Evolutionary conservation across 495 filamentous ascomycete species (phyloP).

Genomic region (Lophium mytilinum): DNA sequence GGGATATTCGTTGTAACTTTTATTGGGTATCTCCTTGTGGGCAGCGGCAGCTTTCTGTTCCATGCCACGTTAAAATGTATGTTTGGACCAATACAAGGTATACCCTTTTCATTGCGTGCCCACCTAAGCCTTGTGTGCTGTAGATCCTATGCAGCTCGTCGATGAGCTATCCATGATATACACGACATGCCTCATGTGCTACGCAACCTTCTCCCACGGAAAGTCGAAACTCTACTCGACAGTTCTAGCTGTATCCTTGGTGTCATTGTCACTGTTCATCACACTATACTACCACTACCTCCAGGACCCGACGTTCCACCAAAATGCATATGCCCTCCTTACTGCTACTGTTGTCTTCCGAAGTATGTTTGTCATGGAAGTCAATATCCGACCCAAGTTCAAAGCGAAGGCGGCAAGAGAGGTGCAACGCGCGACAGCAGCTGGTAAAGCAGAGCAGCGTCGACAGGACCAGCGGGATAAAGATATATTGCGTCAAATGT

Average conservation of each 20-base stretch:
- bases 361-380: slow-evolving; percentile 87
- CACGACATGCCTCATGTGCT: slow-evolving; percentile 88
- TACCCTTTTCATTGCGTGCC: neutral
- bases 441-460: slow-evolving; percentile 22
- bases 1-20: slow-evolving; percentile 35
- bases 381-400: slow-evolving; percentile 56
- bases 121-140: neutral
- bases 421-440: slow-evolving; percentile 19
- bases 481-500: slow-evolving; percentile 61
- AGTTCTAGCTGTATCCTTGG: slow-evolving; percentile 52
- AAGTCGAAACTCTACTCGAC: slow-evolving; percentile 46
- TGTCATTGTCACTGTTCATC: slow-evolving; percentile 65
- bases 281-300: slow-evolving; percentile 91
- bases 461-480: slow-evolving; percentile 46
- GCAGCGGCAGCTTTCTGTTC: slow-evolving; percentile 36
- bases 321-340: slow-evolving; percentile 77
- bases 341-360: slow-evolving; percentile 69
- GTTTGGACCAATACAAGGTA: neutral
- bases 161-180: slow-evolving; percentile 98
- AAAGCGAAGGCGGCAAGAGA: slow-evolving; percentile 28
- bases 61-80: slow-evolving; percentile 37
- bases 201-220: slow-evolving; percentile 74
- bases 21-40: slow-evolving; percentile 35
- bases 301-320: slow-evolving; percentile 88
- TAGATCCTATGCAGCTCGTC: slow-evolving; percentile 95